Conservation (phyloP, 441 rosid genomes). For the Populus hybrid region DNA sequence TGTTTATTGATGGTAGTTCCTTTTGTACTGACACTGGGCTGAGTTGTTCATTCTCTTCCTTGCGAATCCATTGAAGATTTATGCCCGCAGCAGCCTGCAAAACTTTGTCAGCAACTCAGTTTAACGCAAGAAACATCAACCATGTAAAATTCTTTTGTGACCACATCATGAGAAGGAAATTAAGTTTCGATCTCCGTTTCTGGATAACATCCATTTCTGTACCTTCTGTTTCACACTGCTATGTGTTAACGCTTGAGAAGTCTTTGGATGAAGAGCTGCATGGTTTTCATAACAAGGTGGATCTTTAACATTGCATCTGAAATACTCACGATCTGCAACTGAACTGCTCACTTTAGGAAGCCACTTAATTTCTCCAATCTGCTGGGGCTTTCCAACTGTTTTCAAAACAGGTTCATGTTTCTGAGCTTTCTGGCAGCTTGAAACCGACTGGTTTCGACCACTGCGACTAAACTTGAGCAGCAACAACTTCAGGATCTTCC, state of each 20-base stretch:
- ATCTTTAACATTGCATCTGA: constrained; percentile 2
- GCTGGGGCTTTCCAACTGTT: neutral
- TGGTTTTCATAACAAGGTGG: neutral
- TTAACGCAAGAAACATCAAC: neutral
- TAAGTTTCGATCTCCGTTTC: neutral
- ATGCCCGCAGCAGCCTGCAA: constrained; percentile 16
- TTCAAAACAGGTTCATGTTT: constrained; percentile 18
- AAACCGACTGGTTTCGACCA: constrained; percentile 12
- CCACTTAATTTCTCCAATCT: constrained; percentile 15
- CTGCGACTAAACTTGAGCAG: constrained; percentile 17
- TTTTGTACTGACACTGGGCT: constrained; percentile 2
- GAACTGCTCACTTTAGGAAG: constrained; percentile 8
- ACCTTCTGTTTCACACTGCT: constrained; percentile 27
- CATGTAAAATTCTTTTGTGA: neutral
- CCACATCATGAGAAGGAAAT: neutral
- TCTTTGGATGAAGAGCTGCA: neutral
- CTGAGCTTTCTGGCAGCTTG: constrained; percentile 15
- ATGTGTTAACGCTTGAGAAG: constrained; percentile 7
- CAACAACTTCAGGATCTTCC: constrained; percentile 27
- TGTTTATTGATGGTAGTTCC: constrained; percentile 10
- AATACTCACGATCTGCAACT: constrained; percentile 10
- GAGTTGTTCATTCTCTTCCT: constrained; percentile 17
- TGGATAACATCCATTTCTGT: constrained; percentile 1
- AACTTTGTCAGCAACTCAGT: constrained; percentile 6
- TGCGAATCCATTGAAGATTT: constrained; percentile 10